Percentiles rank a stretch among this genome's conserved stretches.
Evolutionary conservation across 192 early-diverging fungal species (phyloP).

Genomic region (Mortierella claussenii): DNA sequence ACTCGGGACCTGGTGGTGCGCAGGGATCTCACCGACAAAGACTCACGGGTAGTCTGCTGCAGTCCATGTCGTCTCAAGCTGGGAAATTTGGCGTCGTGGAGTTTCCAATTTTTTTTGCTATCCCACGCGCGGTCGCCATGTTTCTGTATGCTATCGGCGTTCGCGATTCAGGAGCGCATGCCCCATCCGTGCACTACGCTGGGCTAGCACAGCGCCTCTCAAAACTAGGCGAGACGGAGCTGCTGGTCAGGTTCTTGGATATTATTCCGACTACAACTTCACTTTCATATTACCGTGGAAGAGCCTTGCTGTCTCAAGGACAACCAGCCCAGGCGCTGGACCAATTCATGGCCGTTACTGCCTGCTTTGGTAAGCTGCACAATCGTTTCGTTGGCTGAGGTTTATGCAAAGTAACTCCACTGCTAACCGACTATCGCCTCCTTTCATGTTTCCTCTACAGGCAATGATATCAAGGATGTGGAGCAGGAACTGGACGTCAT

Average conservation of each 20-base stretch:
- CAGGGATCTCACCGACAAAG: slow-evolving; percentile 7
- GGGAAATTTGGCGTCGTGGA: slow-evolving; percentile 31
- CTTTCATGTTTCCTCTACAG: background rate
- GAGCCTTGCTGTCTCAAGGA: slow-evolving; percentile 21
- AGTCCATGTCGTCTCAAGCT: slow-evolving; percentile 10
- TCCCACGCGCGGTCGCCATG: slow-evolving; percentile 44
- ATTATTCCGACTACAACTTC: slow-evolving; percentile 25
- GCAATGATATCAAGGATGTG: slow-evolving; percentile 33
- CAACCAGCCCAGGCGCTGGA: slow-evolving; percentile 20
- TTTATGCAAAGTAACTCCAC: no score
- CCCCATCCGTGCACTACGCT: slow-evolving; percentile 13
- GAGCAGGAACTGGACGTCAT: slow-evolving; percentile 51
- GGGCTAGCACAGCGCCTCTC: slow-evolving; percentile 43
- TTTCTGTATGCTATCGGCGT: slow-evolving; percentile 31
- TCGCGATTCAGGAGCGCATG: slow-evolving; percentile 4
- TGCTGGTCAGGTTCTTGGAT: slow-evolving; percentile 30
- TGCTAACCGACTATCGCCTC: no score
- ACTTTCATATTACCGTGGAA: slow-evolving; percentile 40
- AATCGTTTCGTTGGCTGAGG: no score
- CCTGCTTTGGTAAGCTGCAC: slow-evolving; percentile 37
- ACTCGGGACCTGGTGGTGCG: background rate
- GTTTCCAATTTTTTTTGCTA: slow-evolving; percentile 36
- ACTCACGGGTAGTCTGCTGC: slow-evolving; percentile 24
- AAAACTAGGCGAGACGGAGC: slow-evolving; percentile 12
- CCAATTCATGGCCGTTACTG: slow-evolving; percentile 33